phyloP scores from a whole-genome alignment of 2,329 filamentous ascomycete genomes.

The Fusarium pseudograminearum region DNA sequence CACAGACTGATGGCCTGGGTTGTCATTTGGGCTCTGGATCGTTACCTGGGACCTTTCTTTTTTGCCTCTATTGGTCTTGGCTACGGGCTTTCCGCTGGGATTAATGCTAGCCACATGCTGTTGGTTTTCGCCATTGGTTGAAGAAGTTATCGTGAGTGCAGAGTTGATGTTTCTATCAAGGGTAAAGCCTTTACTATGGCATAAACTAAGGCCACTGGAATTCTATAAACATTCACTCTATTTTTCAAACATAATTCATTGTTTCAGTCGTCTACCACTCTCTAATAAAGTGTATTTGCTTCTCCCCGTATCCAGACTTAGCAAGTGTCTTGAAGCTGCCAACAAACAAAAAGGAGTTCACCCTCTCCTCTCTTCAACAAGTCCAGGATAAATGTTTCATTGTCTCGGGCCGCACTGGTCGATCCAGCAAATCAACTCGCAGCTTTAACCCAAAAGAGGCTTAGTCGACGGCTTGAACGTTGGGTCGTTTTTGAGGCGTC shows the following conservation, averaged over 20 bases:
- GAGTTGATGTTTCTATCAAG: neutral
- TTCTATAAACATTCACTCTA: neutral
- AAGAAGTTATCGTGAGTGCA: neutral
- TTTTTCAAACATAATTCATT: neutral
- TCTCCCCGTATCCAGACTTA: neutral
- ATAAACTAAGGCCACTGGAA: neutral
- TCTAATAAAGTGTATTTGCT: neutral
- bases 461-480: neutral
- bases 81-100: slow-evolving; percentile 1
- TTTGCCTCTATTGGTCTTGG: neutral
- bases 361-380: neutral
- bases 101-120: neutral
- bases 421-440: slow-evolving; percentile 11
- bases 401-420: slow-evolving; percentile 22
- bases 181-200: neutral
- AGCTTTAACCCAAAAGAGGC: neutral
- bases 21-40: slow-evolving; percentile 1
- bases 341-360: neutral
- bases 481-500: slow-evolving; percentile 16
- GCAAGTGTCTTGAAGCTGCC: neutral
- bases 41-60: neutral
- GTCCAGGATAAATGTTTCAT: slow-evolving; percentile 19
- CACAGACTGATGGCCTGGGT: slow-evolving; percentile 8
- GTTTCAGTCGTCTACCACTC: too few species aligned
- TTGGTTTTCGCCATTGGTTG: neutral